A percentile compares a stretch with the other conserved stretches of the same genome.
These are phyloP conservation scores for Paulownia fortunei DNA, from an alignment of 257 asterid genomes.

Conservation along the genomic window DNA sequence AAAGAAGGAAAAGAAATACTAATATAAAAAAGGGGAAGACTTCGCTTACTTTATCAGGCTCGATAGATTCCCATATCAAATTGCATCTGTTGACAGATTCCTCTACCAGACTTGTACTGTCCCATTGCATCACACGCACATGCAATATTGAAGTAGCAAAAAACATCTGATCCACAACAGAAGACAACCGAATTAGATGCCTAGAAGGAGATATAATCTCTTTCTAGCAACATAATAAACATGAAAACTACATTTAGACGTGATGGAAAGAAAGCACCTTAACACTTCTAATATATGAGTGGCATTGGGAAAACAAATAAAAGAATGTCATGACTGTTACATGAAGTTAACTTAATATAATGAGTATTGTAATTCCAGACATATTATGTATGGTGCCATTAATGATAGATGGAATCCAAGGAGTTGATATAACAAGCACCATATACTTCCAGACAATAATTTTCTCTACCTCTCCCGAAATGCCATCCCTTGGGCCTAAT, in stretches of 20 bases:
- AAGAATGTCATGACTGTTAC: slow-evolving; percentile 20
- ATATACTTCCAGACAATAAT: slow-evolving; percentile 21
- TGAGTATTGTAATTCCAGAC: slow-evolving; percentile 9
- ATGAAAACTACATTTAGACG: slow-evolving; percentile 14
- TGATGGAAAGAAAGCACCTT: slow-evolving; percentile 6
- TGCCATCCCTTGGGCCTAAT: slow-evolving; percentile 10
- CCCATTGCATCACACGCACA: slow-evolving; percentile 91
- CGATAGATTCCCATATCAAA: slow-evolving; percentile 80
- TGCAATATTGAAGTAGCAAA: slow-evolving; percentile 92
- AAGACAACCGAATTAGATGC: slow-evolving; percentile 37
- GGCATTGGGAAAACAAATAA: slow-evolving; percentile 11
- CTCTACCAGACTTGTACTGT: slow-evolving; percentile 69
- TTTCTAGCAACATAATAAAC: slow-evolving; percentile 12
- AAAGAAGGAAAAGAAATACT: not conserved
- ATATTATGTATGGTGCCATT: not conserved
- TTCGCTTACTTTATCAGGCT: slow-evolving; percentile 68
- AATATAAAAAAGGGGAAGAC: not conserved
- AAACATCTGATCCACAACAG: slow-evolving; percentile 70
- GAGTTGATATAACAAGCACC: not conserved
- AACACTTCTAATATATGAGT: slow-evolving; percentile 6
- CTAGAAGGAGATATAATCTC: slow-evolving; percentile 15
- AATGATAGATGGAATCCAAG: not conserved
- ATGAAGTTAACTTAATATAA: not conserved
- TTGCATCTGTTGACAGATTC: slow-evolving; percentile 83
- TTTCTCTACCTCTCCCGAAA: not conserved